These are phyloP conservation scores for Hordeum vulgare DNA, from an alignment of 176 grass and related monocot genomes.

Conservation along the genomic window DNA sequence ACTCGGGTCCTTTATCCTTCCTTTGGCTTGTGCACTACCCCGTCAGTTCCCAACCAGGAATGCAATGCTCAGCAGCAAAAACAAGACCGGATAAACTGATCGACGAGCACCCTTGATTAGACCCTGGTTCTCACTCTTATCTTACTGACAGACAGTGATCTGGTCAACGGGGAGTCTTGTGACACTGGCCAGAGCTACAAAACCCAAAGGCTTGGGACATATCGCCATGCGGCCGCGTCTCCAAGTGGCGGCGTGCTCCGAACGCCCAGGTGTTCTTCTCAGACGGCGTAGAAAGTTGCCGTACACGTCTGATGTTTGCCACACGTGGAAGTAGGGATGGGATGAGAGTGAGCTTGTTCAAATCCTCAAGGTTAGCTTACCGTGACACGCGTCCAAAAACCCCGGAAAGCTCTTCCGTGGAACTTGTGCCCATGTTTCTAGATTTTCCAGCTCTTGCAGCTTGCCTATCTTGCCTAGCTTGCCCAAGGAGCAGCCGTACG, in stretches of 20 bases:
- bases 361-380: not conserved
- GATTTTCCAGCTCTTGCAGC: not conserved
- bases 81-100: not conserved
- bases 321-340: constrained; percentile 16
- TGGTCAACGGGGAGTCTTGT: constrained; percentile 13
- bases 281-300: not conserved
- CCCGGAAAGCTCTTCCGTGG: not conserved
- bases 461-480: too few relatives aligned
- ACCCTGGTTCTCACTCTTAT: not conserved
- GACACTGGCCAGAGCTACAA: not conserved
- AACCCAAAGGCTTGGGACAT: not conserved
- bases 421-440: not conserved
- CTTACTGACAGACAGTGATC: not conserved
- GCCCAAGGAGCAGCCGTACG: not conserved
- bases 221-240: not conserved
- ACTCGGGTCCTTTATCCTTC: not conserved
- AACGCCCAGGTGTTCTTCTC: not conserved
- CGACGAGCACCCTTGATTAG: not conserved
- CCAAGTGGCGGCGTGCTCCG: constrained; percentile 17
- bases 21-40: not conserved
- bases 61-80: not conserved
- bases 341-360: constrained; percentile 20
- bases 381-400: not conserved
- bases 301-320: constrained; percentile 37
- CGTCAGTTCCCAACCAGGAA: not conserved